Evolutionary conservation across 345 rosid genomes (phyloP), one percentile per base, ranked within the genome.

Genomic region (Acer saccharum): DNA sequence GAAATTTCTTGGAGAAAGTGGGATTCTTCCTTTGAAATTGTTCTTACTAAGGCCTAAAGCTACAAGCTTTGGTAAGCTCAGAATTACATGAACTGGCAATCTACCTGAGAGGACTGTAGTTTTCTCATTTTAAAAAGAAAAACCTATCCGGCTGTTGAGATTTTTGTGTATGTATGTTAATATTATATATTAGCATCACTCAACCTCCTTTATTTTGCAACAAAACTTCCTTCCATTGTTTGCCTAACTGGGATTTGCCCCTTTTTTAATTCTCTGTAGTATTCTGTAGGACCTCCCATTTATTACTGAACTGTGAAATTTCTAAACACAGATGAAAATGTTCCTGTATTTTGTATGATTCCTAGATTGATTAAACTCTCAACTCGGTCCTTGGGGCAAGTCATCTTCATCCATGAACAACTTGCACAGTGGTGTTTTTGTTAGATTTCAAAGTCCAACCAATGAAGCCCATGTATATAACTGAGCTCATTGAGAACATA

Each of bases 11-110:
- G 7, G 21, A 21, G 25, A 46, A 57, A 14, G 52, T 10, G 77
- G 81, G 13, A 78, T 66, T 32, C 65, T 32, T 18, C 41, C 27
- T 25, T 20, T 0, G 25, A 79, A 68, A 58, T 29, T 69, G 23
- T 79, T 79, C 1, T 20, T 54, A 16, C 0, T 18, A 23, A 79
- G 82, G 63, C 21, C 8, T n/a, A 20, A 20, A 58, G 63, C 63
- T 58, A 58, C 8, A 32, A 32, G 8, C 63, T 58, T 58, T 58
- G 10, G 21, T 61, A 25, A 10, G 14, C 32, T 20, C 8, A 61
- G 29, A 10, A 32, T 32, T 32, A 4, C 5, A 32, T 20, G 27
- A n/a, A 61, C 12, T 18, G 10, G 65, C 65, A 9, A 61, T 61
- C 27, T 61, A 5, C 27, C 65, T 12, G 0, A 2, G 23, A 58